Conservation (phyloP, 768 basidiomycete species). For the Pholiota molesta region DNA sequence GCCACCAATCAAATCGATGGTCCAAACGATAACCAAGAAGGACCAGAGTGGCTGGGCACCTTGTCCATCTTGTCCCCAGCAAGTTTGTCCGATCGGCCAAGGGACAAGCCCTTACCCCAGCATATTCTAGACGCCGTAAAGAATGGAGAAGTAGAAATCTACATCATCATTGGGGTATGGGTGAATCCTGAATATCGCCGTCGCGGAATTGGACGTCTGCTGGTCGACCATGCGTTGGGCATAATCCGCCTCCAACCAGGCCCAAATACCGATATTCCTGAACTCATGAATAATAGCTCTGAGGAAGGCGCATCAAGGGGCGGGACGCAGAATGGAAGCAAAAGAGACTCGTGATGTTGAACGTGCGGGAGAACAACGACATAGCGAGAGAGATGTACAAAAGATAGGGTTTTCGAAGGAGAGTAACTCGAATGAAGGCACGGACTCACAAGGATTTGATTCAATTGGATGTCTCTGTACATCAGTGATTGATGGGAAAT, state of each 20-base stretch:
- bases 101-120: neutral
- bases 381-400: constrained; percentile 23
- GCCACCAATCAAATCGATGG: neutral
- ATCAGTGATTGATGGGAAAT: neutral
- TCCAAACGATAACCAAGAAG: neutral
- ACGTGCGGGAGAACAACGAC: constrained; percentile 23
- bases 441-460: neutral
- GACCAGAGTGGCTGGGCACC: neutral
- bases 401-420: constrained; percentile 21
- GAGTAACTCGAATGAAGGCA: neutral
- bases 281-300: neutral
- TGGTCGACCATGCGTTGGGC: constrained; percentile 15
- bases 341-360: constrained; percentile 16
- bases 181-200: constrained; percentile 19
- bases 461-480: neutral
- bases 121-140: neutral
- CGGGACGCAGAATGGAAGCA: neutral
- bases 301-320: neutral
- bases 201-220: constrained; percentile 11
- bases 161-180: constrained; percentile 20
- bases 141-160: constrained; percentile 8
- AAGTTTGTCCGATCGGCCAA: neutral
- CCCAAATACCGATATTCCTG: too few relatives aligned
- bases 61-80: neutral
- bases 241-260: constrained; percentile 4